phyloP scores from a whole-genome alignment of 2,329 filamentous ascomycete species.

The Beauveria medogensis region DNA sequence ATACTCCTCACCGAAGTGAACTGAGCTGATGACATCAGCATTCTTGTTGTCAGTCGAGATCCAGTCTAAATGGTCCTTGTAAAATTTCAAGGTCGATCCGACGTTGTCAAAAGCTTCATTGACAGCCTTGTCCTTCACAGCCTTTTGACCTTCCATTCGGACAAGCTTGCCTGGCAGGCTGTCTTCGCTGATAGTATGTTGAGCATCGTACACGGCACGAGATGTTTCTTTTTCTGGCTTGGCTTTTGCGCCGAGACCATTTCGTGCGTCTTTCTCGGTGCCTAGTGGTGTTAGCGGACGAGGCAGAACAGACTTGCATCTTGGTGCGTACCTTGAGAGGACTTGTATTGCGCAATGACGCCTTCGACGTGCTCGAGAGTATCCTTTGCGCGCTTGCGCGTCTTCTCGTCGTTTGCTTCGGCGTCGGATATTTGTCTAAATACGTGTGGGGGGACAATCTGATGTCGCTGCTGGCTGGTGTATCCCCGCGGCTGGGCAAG shows the following conservation, averaged over 20 bases:
- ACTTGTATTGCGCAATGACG: slow-evolving; percentile 20
- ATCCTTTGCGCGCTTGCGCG: slow-evolving; percentile 27
- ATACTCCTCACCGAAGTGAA: slow-evolving; percentile 42
- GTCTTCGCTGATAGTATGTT: slow-evolving; percentile 27
- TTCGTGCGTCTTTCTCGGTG: slow-evolving; percentile 6
- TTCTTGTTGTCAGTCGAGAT: slow-evolving; percentile 44
- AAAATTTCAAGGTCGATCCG: slow-evolving; percentile 41
- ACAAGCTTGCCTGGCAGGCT: slow-evolving; percentile 35
- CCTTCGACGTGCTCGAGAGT: slow-evolving; percentile 31
- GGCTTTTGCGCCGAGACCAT: background rate
- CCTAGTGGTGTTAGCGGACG: slow-evolving; percentile 13
- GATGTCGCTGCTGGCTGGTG: slow-evolving; percentile 14
- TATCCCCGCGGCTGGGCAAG: slow-evolving; percentile 26
- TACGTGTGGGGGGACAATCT: slow-evolving; percentile 32
- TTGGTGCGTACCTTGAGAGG: slow-evolving; percentile 19
- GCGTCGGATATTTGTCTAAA: slow-evolving; percentile 30
- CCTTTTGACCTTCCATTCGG: slow-evolving; percentile 34
- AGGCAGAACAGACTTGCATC: no score
- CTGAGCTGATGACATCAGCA: slow-evolving; percentile 40
- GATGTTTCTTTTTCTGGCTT: slow-evolving; percentile 22
- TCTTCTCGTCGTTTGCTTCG: slow-evolving; percentile 30
- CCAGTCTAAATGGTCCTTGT: slow-evolving; percentile 40
- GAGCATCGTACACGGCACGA: slow-evolving; percentile 37
- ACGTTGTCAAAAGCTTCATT: slow-evolving; percentile 45
- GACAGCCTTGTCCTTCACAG: slow-evolving; percentile 32